phyloP scores from a whole-genome alignment of 352 stramenopile genomes.

The Phytophthora hibernalis region DNA sequence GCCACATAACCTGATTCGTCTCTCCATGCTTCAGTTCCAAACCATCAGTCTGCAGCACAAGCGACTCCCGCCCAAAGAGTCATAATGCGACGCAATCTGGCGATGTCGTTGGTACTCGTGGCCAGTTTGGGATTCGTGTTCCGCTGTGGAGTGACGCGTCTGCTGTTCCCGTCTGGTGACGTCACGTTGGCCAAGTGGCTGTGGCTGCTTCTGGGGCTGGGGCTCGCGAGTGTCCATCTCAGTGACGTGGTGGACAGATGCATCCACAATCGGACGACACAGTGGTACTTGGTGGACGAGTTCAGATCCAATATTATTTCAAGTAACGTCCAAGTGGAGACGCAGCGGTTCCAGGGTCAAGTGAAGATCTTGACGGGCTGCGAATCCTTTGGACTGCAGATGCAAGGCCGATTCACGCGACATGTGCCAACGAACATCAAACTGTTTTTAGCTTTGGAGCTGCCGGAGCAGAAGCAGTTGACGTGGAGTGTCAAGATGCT shows the following conservation, averaged over 20 bases:
- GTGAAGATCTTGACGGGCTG: not conserved
- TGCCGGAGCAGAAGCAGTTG: constrained; percentile 34
- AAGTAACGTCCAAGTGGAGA: constrained; percentile 16
- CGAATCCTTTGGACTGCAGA: constrained; percentile 46
- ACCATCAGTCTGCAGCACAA: constrained; percentile 2
- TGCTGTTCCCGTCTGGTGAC: constrained; percentile 58
- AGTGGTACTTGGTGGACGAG: constrained; percentile 26
- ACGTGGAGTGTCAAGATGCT: not conserved
- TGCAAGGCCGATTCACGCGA: constrained; percentile 71
- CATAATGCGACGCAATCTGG: constrained; percentile 1
- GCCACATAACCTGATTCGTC: not conserved
- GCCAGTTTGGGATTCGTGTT: not conserved
- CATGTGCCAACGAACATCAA: constrained; percentile 32
- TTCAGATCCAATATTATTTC: constrained; percentile 6
- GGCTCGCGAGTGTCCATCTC: constrained; percentile 52
- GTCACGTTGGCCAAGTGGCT: constrained; percentile 55
- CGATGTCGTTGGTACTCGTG: constrained; percentile 12
- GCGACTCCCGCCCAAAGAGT: not conserved
- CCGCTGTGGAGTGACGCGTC: constrained; percentile 17
- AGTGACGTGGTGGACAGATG: constrained; percentile 16
- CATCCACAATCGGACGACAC: not conserved
- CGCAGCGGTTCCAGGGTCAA: constrained; percentile 31
- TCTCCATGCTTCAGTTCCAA: constrained; percentile 8
- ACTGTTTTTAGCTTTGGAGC: constrained; percentile 60
- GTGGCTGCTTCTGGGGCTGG: constrained; percentile 45